phyloP scores from a whole-genome alignment of 371 early-diverging fungal genomes.

The Lichtheimia corymbifera region DNA sequence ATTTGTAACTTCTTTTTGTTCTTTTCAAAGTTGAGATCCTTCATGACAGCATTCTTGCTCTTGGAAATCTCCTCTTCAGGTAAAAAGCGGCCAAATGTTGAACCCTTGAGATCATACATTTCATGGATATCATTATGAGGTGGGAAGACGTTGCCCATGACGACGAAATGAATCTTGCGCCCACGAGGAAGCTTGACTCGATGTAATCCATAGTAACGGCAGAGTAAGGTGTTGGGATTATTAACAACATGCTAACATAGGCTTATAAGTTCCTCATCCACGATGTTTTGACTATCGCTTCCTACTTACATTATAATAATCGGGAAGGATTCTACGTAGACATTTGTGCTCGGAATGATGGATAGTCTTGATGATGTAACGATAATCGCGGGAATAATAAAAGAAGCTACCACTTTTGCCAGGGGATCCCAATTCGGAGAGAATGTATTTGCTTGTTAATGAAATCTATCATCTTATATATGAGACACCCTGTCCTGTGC shows the following conservation, averaged over 20 bases:
- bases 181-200: conserved; percentile 93
- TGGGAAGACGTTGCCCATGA: conserved; percentile 98
- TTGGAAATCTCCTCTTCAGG: conserved; percentile 71
- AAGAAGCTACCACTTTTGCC: conserved; percentile 97
- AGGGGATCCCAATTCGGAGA: conserved; percentile 93
- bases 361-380: conserved; percentile 97
- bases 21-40: conserved; percentile 92
- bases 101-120: conserved; percentile 95
- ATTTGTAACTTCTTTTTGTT: conserved; percentile 52
- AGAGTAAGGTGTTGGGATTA: conserved; percentile 91
- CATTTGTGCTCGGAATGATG: conserved; percentile 94
- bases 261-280: conserved; percentile 40
- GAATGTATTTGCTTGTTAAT: conserved; percentile 92
- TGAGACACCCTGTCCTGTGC: conserved; percentile 77
- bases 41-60: conserved; percentile 84
- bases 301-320: conserved; percentile 76
- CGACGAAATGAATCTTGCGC: conserved; percentile 95
- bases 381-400: conserved; percentile 96
- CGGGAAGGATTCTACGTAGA: conserved; percentile 79
- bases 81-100: conserved; percentile 83
- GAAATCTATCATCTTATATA: conserved; percentile 80
- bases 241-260: conserved; percentile 69
- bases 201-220: conserved; percentile 93
- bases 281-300: conserved; percentile 60
- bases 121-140: conserved; percentile 95